These are phyloP conservation scores for Zygnema circumcarinatum DNA, from an alignment of 139 green algal species.

Conservation along the genomic window DNA sequence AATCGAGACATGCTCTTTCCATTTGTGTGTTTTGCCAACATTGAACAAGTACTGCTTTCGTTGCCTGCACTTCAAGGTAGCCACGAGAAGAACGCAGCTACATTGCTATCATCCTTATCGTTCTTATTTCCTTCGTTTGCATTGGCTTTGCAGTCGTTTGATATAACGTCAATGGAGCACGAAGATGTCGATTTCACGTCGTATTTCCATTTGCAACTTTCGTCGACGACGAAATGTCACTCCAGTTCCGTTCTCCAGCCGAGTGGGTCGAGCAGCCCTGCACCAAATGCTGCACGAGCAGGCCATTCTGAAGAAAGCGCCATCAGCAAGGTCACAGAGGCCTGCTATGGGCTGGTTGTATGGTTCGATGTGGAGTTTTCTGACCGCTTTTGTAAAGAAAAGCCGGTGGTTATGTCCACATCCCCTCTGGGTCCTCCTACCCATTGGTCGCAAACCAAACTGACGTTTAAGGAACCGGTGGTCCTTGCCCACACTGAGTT, in stretches of 20 bases:
- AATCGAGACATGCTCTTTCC: too few relatives aligned
- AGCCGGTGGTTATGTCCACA: slow-evolving; percentile 81
- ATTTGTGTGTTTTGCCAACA: too few relatives aligned
- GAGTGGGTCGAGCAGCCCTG: too few relatives aligned
- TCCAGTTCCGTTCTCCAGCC: neutral
- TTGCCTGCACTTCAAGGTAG: too few relatives aligned
- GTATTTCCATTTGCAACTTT: slow-evolving; percentile 66
- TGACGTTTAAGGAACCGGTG: slow-evolving; percentile 70
- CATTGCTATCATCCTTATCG: slow-evolving; percentile 22
- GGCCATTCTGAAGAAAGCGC: too few relatives aligned
- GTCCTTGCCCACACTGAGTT: slow-evolving; percentile 41
- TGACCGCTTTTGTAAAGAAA: slow-evolving; percentile 79
- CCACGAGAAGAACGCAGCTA: too few relatives aligned
- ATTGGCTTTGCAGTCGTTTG: slow-evolving; percentile 62
- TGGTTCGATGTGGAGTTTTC: slow-evolving; percentile 96
- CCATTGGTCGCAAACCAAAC: slow-evolving; percentile 93
- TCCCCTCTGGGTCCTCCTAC: slow-evolving; percentile 73
- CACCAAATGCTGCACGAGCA: too few relatives aligned
- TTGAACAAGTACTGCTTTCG: too few relatives aligned
- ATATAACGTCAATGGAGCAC: slow-evolving; percentile 76
- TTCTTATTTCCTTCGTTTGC: neutral
- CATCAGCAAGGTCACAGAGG: neutral
- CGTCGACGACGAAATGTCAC: neutral
- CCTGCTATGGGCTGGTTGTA: slow-evolving; percentile 76
- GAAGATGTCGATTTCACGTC: slow-evolving; percentile 86